Conservation (phyloP, 768 basidiomycete genomes). For the Coprinellus micaceus region DNA sequence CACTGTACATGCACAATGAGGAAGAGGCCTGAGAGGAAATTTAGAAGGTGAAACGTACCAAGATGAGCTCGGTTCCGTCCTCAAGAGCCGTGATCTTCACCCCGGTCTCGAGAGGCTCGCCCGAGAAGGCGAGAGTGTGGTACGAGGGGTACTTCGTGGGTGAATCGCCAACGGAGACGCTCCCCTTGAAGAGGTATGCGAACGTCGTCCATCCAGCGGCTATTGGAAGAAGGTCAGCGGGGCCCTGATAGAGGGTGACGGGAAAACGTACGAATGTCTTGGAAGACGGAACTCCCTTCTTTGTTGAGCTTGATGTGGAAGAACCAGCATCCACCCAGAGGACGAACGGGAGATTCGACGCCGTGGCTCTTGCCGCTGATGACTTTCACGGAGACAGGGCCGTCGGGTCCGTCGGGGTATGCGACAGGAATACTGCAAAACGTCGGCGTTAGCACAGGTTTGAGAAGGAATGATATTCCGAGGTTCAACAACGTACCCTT, state of each 20-base stretch:
- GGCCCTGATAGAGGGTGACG: background rate
- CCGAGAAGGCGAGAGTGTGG: slow-evolving; percentile 83
- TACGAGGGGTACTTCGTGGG: slow-evolving; percentile 47
- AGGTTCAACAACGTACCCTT: slow-evolving; percentile 40
- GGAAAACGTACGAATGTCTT: slow-evolving; percentile 65
- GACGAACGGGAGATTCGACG: slow-evolving; percentile 81
- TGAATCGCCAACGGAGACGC: slow-evolving; percentile 55
- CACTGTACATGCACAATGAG: slow-evolving; percentile 38
- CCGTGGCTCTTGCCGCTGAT: slow-evolving; percentile 90
- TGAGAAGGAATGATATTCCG: background rate
- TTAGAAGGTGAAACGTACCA: slow-evolving; percentile 41
- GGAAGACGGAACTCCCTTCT: slow-evolving; percentile 62
- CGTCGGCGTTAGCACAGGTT: background rate
- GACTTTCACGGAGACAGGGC: slow-evolving; percentile 70
- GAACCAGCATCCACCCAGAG: slow-evolving; percentile 92
- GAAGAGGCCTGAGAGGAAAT: slow-evolving; percentile 6
- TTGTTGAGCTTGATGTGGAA: slow-evolving; percentile 72
- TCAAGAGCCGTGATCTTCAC: slow-evolving; percentile 57
- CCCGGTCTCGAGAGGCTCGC: slow-evolving; percentile 56
- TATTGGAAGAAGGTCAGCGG: slow-evolving; percentile 24
- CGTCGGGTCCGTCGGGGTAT: slow-evolving; percentile 66
- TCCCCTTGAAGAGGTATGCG: slow-evolving; percentile 73
- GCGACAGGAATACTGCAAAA: slow-evolving; percentile 61
- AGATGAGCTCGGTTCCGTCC: slow-evolving; percentile 67
- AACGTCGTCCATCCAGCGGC: slow-evolving; percentile 90